Base-by-base conservation (phyloP, 495 filamentous ascomycete species). In the Tuber magnatum region DNA sequence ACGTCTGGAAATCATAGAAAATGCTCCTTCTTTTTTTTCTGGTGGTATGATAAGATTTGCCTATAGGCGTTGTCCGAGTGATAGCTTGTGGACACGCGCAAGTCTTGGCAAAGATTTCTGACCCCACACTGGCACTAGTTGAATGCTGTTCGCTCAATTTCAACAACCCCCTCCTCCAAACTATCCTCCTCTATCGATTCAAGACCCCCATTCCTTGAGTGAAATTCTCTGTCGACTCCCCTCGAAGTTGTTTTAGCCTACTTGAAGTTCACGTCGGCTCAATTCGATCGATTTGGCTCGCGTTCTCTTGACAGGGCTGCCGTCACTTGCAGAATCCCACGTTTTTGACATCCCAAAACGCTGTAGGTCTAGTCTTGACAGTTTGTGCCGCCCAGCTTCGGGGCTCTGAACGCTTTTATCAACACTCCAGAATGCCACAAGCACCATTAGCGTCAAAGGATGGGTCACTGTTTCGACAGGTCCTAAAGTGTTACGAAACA, bases 401-500 rank as follows among this genome's bases (percentile, higher is more conserved):
- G 20, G 35, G 28, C 56, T 65, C 56, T 65, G 28, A 65, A 35
- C 28, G 35, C 56, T 35, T 32, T 28, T 35, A 35, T 65, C 56
- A 35, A 35, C 28, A 35, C 56, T 16, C 68, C 38, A 65, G 68
- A 42, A 79, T 79, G 77, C 77, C 76, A 4, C 77, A 79, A 70
- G 69, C 77, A 72, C 89, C 88, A 85, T 88, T 98, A 83, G 90
- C 86, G 83, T 89, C 92, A 83, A 98, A 97, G 87, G 95, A 99
- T 86, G 88, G 88, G 77, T 90, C 94, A 83, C 90, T 97, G 86
- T 98, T 99, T 86, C 91, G 93, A 69, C 92, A 92, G 82, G 91
- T 99, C 80, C 91, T 97, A 76, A 94, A 94, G 84, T 88, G 92
- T 84, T 99, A 97, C 88, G 95, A 99, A 84, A 89, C 91, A 80